Conservation (phyloP, 2,329 filamentous ascomycete genomes). For the Neopestalotiopsis sp. region DNA sequence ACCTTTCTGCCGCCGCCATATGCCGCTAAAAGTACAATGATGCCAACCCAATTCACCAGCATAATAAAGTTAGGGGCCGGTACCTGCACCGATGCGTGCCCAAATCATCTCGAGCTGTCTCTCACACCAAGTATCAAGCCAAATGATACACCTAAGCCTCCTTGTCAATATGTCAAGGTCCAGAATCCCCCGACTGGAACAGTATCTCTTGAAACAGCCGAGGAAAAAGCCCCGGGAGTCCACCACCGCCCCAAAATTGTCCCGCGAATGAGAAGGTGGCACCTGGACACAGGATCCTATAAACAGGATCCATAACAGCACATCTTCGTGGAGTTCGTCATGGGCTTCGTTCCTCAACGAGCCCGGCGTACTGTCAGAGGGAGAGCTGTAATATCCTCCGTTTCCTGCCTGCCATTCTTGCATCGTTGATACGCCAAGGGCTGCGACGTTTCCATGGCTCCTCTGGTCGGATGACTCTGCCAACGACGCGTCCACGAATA, state of each 20-base stretch:
- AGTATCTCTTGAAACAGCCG: conserved; percentile 32
- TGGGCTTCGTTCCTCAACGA: neutral
- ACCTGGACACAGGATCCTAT: conserved; percentile 36
- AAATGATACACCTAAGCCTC: conserved; percentile 33
- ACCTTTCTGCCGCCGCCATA: neutral
- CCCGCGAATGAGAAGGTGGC: conserved; percentile 21
- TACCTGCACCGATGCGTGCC: conserved; percentile 19
- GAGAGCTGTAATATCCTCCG: conserved; percentile 17
- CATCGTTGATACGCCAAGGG: neutral
- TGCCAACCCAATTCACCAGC: neutral
- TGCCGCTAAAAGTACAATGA: conserved; percentile 4
- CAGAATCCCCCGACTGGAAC: conserved; percentile 29
- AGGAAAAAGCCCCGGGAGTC: conserved; percentile 36
- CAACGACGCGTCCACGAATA: conserved; percentile 24
- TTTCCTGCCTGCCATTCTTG: conserved; percentile 2
- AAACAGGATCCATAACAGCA: conserved; percentile 38
- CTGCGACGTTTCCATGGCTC: conserved; percentile 17
- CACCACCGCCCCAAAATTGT: conserved; percentile 23
- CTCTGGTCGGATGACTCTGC: neutral
- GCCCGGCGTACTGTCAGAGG: neutral
- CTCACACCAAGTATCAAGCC: conserved; percentile 38
- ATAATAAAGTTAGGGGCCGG: neutral
- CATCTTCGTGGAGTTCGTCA: conserved; percentile 34
- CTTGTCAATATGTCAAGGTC: conserved; percentile 28
- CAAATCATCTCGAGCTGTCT: conserved; percentile 34